Conservation (phyloP, 805 yeast genomes). For the Saitoella complicata region DNA sequence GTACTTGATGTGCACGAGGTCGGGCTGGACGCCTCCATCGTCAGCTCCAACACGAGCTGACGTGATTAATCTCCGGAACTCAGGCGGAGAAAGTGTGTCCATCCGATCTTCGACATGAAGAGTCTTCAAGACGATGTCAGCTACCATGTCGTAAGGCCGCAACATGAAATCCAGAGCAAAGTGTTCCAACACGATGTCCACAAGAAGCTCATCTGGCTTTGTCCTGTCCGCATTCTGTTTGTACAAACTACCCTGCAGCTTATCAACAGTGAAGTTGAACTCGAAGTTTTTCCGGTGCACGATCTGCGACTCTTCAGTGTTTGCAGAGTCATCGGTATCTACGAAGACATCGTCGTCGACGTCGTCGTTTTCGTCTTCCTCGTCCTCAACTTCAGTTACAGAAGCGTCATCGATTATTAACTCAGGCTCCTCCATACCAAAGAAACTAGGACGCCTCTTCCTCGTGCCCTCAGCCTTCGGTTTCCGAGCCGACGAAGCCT, state of each 20-base stretch:
- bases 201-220: slow-evolving; percentile 28
- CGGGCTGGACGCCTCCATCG: slow-evolving; percentile 41
- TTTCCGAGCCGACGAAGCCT: too few species aligned
- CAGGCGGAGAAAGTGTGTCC: slow-evolving; percentile 42
- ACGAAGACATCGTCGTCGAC: slow-evolving; percentile 13
- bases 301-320: background rate
- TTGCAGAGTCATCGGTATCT: slow-evolving; percentile 7
- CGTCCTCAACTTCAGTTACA: background rate
- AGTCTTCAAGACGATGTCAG: slow-evolving; percentile 48
- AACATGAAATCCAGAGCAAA: slow-evolving; percentile 45
- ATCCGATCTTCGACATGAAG: slow-evolving; percentile 61
- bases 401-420: background rate
- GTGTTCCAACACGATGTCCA: slow-evolving; percentile 55
- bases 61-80: slow-evolving; percentile 52
- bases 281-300: slow-evolving; percentile 50
- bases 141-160: slow-evolving; percentile 43
- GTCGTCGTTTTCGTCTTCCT: background rate
- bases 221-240: slow-evolving; percentile 25
- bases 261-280: slow-evolving; percentile 50
- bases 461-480: too few species aligned
- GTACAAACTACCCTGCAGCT: slow-evolving; percentile 49
- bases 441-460: background rate
- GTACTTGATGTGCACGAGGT: slow-evolving; percentile 18
- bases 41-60: slow-evolving; percentile 29
- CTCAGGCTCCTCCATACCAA: background rate